Base-by-base conservation (phyloP, 345 rosid genomes). In the Sisymbrium altissimum region DNA sequence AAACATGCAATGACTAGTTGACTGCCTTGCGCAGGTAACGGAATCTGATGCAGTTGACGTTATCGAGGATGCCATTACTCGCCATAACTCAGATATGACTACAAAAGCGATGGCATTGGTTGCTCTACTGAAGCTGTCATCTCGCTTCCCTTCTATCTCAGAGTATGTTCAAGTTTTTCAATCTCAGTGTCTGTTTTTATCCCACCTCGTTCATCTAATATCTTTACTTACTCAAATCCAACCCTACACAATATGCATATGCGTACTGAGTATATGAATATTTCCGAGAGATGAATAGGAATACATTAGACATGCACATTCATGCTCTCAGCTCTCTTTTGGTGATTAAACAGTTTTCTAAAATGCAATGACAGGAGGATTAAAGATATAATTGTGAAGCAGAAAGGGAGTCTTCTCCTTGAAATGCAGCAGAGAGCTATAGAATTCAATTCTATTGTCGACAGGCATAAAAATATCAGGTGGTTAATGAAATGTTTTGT, bases 381-480 rank as follows among this genome's bases (percentile, higher is more conserved):
- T 58, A 85, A 81, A 82, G 86, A 83, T 52, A 83, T 87, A 69
- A 77, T 89, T 48, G 77, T 78, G 76, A 96, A 89, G 70, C 84
- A 86, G 72, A 96, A 89, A 82, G 93, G 93, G 55, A 90, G 85
- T 81, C 83, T 96, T 84, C 89, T 89, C 81, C 99, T 96, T 76
- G 99, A 96, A 80, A 86, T 92, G 90, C 99, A 96, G 91, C 99
- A 96, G 73, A 86, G 99, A 80, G 92, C 98, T 57, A 85, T 92
- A 9, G 99, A 95, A 73, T 95, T 92, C 78, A 89, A 84, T 74
- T 87, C 94, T 72, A 84, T 94, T 79, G 82, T 94, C 61, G 92
- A 83, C 84, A 94, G 86, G 90, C 98, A 94, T 80, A 86, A 75
- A 77, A 86, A 82, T 72, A 89, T 94, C 68, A 86, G 95, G 98